A percentile compares a stretch with the other conserved stretches of the same genome.
Conservation (phyloP, 2,329 filamentous ascomycete genomes). For the Fusarium musae region DNA sequence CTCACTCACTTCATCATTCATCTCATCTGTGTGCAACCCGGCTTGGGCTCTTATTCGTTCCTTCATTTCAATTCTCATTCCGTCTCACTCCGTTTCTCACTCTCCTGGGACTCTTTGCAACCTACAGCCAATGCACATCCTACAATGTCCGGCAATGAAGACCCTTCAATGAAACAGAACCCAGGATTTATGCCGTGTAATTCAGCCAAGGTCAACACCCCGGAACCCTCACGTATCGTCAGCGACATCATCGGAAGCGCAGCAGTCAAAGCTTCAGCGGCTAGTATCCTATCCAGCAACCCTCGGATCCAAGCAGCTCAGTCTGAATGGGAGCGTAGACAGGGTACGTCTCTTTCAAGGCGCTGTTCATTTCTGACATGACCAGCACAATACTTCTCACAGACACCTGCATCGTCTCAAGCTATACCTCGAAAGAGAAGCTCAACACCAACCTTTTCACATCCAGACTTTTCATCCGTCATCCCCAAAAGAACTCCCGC, state of each 20-base stretch:
- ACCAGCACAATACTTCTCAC: conserved; percentile 9
- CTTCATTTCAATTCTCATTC: neutral
- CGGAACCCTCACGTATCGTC: conserved; percentile 34
- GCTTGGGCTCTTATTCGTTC: neutral
- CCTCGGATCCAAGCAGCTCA: conserved; percentile 46
- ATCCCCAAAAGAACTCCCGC: conserved; percentile 16
- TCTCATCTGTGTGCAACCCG: neutral
- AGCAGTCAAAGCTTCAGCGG: neutral
- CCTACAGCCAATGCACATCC: neutral
- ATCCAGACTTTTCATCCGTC: neutral
- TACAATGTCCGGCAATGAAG: neutral
- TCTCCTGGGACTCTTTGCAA: neutral
- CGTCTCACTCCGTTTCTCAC: neutral
- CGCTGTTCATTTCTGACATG: conserved; percentile 1
- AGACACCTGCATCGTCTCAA: neutral
- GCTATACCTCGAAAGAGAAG: conserved; percentile 20
- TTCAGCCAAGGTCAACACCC: conserved; percentile 1
- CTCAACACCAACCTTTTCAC: conserved; percentile 3
- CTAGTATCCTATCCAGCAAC: conserved; percentile 16
- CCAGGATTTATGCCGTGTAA: conserved; percentile 34
- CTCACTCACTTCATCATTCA: conserved; percentile 2
- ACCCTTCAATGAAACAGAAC: conserved; percentile 25
- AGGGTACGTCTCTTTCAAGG: neutral
- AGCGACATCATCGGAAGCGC: conserved; percentile 37
- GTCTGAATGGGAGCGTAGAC: conserved; percentile 44